phyloP scores from a whole-genome alignment of 2,329 filamentous ascomycete species.

The Rhynchosporium graminicola region DNA sequence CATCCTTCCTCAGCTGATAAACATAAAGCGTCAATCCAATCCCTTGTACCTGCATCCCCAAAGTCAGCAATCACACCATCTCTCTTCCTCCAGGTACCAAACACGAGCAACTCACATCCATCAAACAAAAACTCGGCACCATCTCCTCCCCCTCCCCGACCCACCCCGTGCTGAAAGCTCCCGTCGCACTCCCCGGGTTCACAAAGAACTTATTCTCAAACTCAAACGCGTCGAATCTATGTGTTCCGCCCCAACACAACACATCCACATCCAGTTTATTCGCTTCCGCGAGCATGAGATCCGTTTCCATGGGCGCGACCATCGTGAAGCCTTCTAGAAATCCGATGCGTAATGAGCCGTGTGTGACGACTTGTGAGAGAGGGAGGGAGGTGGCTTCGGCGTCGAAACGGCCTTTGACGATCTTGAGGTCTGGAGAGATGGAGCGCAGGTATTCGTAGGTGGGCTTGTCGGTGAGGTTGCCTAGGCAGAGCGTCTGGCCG shows the following conservation, averaged over 20 bases:
- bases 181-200: slow-evolving; percentile 67
- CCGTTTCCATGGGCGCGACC: slow-evolving; percentile 63
- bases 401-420: slow-evolving; percentile 67
- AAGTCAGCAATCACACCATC: slow-evolving; percentile 30
- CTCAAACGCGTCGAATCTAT: slow-evolving; percentile 70
- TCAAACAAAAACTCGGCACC: slow-evolving; percentile 90
- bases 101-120: slow-evolving; percentile 74
- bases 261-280: slow-evolving; percentile 70
- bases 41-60: slow-evolving; percentile 74
- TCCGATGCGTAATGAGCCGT: slow-evolving; percentile 65
- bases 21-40: slow-evolving; percentile 96
- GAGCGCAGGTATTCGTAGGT: slow-evolving; percentile 80
- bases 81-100: not conserved
- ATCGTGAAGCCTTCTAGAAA: slow-evolving; percentile 70
- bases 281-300: slow-evolving; percentile 66
- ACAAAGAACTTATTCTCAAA: slow-evolving; percentile 76
- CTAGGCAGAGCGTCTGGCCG: slow-evolving; percentile 76
- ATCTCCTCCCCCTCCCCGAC: slow-evolving; percentile 66
- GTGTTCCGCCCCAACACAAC: slow-evolving; percentile 68
- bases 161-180: slow-evolving; percentile 62
- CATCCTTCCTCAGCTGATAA: slow-evolving; percentile 80
- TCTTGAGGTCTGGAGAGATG: slow-evolving; percentile 71
- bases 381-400: slow-evolving; percentile 66
- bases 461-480: slow-evolving; percentile 76
- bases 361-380: slow-evolving; percentile 65